A percentile compares a stretch with the other conserved stretches of the same genome.
phyloP scores from a whole-genome alignment of 2,329 filamentous ascomycete species.

The Fusarium mangiferae region DNA sequence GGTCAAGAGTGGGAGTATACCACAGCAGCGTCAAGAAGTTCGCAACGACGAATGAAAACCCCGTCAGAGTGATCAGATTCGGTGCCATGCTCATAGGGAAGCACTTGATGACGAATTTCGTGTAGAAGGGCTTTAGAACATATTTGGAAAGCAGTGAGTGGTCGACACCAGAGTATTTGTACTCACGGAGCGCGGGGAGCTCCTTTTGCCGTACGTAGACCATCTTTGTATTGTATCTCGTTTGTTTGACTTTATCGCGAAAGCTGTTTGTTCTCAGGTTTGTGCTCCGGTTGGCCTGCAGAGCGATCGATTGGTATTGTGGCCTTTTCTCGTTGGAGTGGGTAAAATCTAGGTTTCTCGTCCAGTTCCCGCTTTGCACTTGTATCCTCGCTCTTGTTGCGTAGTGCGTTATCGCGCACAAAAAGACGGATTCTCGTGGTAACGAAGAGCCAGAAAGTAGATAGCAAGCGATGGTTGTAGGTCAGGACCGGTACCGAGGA shows the following conservation, averaged over 20 bases:
- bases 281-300: constrained; percentile 6
- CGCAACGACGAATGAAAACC: constrained; percentile 87
- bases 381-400: constrained; percentile 5
- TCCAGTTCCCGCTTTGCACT: constrained; percentile 18
- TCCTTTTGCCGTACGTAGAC: constrained; percentile 95
- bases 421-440: background rate
- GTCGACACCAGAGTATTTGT: constrained; percentile 95
- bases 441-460: background rate
- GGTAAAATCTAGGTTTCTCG: constrained; percentile 26
- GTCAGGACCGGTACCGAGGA: background rate
- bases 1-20: constrained; percentile 94
- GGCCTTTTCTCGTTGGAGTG: constrained; percentile 31
- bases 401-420: background rate
- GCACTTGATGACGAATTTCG: constrained; percentile 89
- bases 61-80: constrained; percentile 87
- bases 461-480: background rate
- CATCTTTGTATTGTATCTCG: constrained; percentile 65
- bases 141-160: constrained; percentile 91
- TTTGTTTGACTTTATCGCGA: background rate
- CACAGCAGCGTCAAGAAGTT: constrained; percentile 94
- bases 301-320: constrained; percentile 20
- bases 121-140: constrained; percentile 98
- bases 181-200: constrained; percentile 87
- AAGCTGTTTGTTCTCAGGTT: background rate
- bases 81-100: constrained; percentile 97